Percentiles rank a stretch among this genome's conserved stretches.
phyloP scores from a whole-genome alignment of 2,329 filamentous ascomycete genomes.

The Sphaerulina musiva region DNA sequence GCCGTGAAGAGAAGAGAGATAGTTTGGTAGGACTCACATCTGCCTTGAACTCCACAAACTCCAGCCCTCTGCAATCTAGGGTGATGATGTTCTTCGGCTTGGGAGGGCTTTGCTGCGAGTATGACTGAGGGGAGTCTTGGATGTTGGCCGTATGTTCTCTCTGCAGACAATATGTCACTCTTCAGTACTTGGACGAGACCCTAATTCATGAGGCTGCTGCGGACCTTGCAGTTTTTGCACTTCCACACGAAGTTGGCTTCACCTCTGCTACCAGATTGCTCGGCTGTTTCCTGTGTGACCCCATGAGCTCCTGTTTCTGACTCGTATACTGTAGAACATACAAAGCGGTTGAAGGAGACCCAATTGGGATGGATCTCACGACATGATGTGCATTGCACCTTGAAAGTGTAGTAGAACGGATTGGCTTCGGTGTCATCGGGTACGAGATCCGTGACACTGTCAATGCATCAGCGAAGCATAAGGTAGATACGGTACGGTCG shows the following conservation, averaged over 20 bases:
- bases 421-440: slow-evolving; percentile 73
- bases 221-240: slow-evolving; percentile 94
- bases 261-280: slow-evolving; percentile 85
- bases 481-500: not conserved
- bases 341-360: slow-evolving; percentile 81
- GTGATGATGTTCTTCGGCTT: slow-evolving; percentile 75
- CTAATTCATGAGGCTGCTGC: not conserved
- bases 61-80: slow-evolving; percentile 88
- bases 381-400: slow-evolving; percentile 96
- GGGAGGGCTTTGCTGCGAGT: slow-evolving; percentile 63
- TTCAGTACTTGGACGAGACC: not conserved
- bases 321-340: slow-evolving; percentile 42
- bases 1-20: too few relatives aligned
- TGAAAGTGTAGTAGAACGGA: slow-evolving; percentile 96
- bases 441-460: slow-evolving; percentile 80
- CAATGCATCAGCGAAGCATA: not conserved
- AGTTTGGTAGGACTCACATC: slow-evolving; percentile 53
- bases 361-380: slow-evolving; percentile 82
- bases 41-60: slow-evolving; percentile 83
- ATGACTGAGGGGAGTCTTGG: slow-evolving; percentile 64
- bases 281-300: slow-evolving; percentile 67
- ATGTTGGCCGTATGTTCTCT: slow-evolving; percentile 82
- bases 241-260: slow-evolving; percentile 99
- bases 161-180: slow-evolving; percentile 39
- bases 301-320: not conserved